Percentiles rank a stretch among this genome's conserved stretches.
Conservation (phyloP, 169 alveolate species). For the Eimeria mitis region DNA sequence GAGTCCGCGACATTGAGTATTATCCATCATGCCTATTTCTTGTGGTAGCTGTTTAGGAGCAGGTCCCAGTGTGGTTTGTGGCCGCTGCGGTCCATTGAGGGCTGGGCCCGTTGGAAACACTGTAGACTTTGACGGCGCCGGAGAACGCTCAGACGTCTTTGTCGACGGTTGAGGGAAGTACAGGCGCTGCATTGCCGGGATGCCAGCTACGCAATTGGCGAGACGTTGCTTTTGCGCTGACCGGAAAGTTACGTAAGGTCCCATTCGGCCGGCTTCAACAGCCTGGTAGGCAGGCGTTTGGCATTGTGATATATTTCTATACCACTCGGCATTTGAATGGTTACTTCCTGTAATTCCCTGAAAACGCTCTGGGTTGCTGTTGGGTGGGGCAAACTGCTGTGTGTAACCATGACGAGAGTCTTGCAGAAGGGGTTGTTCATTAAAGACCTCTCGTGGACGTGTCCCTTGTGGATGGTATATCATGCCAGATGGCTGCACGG, state of each 20-base stretch:
- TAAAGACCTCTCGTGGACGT: neutral
- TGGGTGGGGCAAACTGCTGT: constrained; percentile 10
- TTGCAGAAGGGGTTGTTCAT: neutral
- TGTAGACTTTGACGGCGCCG: neutral
- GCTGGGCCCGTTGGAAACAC: neutral
- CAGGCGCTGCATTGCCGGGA: constrained; percentile 10
- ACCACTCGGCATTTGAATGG: neutral
- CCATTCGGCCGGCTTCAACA: neutral
- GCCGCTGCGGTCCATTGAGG: constrained; percentile 9
- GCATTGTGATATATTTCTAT: neutral
- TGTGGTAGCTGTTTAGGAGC: neutral
- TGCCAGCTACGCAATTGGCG: neutral
- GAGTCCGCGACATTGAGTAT: neutral
- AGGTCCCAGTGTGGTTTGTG: neutral
- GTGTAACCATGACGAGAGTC: neutral
- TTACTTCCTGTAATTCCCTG: neutral
- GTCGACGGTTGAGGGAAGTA: neutral
- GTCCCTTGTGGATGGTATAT: neutral
- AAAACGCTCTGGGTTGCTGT: neutral
- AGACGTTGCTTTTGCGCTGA: neutral
- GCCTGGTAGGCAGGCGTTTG: neutral
- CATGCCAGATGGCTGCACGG: neutral
- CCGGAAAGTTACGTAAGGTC: neutral
- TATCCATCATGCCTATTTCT: neutral
- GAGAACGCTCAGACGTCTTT: neutral